Conservation (phyloP, 108 stramenopile genomes). For the Aurantiochytrium sp. region DNA sequence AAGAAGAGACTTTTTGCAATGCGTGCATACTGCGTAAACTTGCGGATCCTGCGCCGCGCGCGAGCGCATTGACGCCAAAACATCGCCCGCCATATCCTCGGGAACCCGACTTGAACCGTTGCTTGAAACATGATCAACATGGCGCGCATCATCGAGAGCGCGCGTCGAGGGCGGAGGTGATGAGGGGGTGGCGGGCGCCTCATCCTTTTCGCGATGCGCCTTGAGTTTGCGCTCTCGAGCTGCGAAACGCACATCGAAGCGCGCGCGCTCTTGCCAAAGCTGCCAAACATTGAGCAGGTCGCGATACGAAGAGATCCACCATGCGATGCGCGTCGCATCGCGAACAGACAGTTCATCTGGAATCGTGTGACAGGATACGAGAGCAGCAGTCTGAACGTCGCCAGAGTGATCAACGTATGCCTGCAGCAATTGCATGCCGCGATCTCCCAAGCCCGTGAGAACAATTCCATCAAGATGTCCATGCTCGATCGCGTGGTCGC, state of each 20-base stretch:
- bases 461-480: not conserved
- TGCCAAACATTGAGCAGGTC: not conserved
- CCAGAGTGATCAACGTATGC: not conserved
- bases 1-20: not conserved
- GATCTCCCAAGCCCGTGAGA: not conserved
- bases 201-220: not conserved
- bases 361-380: not conserved
- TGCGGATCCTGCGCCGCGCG: not conserved
- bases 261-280: slow-evolving; percentile 16
- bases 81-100: not conserved
- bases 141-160: too few species aligned
- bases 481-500: not conserved
- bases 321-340: too few species aligned
- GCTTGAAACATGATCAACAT: too few species aligned
- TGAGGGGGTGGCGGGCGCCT: not conserved
- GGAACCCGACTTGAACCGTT: not conserved
- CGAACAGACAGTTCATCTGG: not conserved
- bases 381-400: not conserved
- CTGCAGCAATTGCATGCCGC: not conserved
- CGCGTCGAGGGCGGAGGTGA: not conserved
- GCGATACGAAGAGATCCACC: not conserved
- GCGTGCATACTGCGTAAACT: not conserved
- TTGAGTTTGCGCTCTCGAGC: not conserved
- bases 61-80: not conserved
- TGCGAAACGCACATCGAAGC: not conserved